phyloP scores from a whole-genome alignment of 148 eudicot genomes.

The Camellia granthamiana region DNA sequence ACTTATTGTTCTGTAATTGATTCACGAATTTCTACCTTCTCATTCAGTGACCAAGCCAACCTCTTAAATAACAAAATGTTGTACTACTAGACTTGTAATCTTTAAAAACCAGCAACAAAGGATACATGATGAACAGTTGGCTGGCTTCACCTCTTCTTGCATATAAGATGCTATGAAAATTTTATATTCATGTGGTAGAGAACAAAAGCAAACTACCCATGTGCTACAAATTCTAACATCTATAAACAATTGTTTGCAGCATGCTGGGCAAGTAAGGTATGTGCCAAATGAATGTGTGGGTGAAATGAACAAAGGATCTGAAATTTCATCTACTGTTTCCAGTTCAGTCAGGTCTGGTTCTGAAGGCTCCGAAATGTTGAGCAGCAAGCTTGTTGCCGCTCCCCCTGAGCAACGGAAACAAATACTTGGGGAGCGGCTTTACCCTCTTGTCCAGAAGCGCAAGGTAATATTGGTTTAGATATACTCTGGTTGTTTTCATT shows the following conservation, averaged over 20 bases:
- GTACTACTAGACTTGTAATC: background rate
- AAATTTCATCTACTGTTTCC: constrained; percentile 10
- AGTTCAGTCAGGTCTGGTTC: constrained; percentile 18
- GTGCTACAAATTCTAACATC: background rate
- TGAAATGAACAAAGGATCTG: constrained; percentile 31
- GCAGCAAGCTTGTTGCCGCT: constrained; percentile 65
- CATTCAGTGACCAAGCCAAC: background rate
- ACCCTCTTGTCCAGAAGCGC: constrained; percentile 54
- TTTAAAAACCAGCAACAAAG: background rate
- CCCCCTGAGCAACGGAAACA: constrained; percentile 58
- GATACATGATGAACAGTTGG: background rate
- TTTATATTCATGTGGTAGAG: background rate
- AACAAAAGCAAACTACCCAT: background rate
- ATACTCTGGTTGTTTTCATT: background rate
- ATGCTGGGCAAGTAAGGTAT: constrained; percentile 31
- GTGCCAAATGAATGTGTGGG: constrained; percentile 28
- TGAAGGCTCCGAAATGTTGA: constrained; percentile 48
- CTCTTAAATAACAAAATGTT: background rate
- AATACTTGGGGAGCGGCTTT: constrained; percentile 65
- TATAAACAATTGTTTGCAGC: constrained; percentile 23
- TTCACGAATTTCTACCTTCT: background rate
- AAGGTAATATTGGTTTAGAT: constrained; percentile 35
- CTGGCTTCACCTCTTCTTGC: background rate
- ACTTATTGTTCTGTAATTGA: too few relatives aligned
- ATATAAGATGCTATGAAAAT: background rate